Percentiles rank a stretch among this genome's conserved stretches.
phyloP scores from a whole-genome alignment of 2,329 filamentous ascomycete species.

The Mycosphaerelloides madeirae region DNA sequence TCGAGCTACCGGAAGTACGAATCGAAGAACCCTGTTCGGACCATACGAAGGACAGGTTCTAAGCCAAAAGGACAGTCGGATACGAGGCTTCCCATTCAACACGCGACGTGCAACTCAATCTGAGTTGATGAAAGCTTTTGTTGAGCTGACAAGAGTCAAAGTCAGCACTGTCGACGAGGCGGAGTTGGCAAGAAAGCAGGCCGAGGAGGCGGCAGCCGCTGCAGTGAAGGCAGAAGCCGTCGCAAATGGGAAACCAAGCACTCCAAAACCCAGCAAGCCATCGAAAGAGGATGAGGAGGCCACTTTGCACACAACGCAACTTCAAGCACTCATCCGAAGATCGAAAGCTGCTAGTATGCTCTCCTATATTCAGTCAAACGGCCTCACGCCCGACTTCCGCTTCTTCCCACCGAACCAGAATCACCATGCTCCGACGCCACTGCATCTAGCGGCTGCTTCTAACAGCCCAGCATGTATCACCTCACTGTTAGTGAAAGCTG shows the following conservation, averaged over 20 bases:
- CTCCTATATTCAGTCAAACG: slow-evolving; percentile 75
- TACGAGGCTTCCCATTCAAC: slow-evolving; percentile 88
- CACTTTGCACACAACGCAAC: slow-evolving; percentile 77
- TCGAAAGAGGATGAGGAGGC: slow-evolving; percentile 81
- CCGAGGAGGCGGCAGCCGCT: slow-evolving; percentile 42
- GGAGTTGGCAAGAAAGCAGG: slow-evolving; percentile 48
- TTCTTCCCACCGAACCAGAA: slow-evolving; percentile 70
- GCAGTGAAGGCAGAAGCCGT: slow-evolving; percentile 34
- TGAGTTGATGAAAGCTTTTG: slow-evolving; percentile 89
- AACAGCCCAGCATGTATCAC: slow-evolving; percentile 73
- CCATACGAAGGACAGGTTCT: slow-evolving; percentile 87
- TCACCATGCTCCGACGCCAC: slow-evolving; percentile 73
- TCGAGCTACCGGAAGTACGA: slow-evolving; percentile 80
- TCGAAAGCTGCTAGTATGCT: slow-evolving; percentile 85
- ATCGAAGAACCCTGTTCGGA: slow-evolving; percentile 80
- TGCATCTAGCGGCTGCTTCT: slow-evolving; percentile 80
- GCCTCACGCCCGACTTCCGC: slow-evolving; percentile 63
- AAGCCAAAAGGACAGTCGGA: slow-evolving; percentile 68
- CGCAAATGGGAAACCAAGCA: slow-evolving; percentile 42
- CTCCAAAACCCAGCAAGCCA: slow-evolving; percentile 57
- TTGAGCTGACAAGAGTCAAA: slow-evolving; percentile 88
- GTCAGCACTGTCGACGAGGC: slow-evolving; percentile 70
- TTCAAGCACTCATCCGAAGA: slow-evolving; percentile 81
- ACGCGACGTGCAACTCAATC: slow-evolving; percentile 87
- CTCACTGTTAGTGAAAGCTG: slow-evolving; percentile 69